Base-by-base conservation (phyloP, 129 eudicot species). In the Tanacetum coccineum region DNA sequence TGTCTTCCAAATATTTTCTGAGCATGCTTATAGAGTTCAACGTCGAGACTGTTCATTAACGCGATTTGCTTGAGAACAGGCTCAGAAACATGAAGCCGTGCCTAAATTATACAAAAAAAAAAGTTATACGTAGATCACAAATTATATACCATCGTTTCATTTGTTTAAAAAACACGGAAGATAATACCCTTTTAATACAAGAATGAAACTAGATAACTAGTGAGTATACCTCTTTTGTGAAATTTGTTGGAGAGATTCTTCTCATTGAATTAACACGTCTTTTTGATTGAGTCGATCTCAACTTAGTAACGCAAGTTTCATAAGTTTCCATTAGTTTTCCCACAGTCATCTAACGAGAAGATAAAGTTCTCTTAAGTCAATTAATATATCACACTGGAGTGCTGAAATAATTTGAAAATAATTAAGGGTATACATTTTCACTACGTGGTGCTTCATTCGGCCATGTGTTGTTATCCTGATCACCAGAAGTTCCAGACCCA, bases 11-110 rank as follows among this genome's bases (percentile, higher is more conserved):
- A 88, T 50, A 83, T 74, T 39, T 73, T 59, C 81, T 78, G 80
- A 19, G 91, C 96, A 71, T 92, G 82, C 22, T 84, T 82, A 67
- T 92, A 92, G 32, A 92, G 95, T 74, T 92, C 87, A 63, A 88
- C 68, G 45, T 92, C 98, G 25, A 92, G 83, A 77, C 65, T 72
- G 74, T 88, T 88, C 4, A 88, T 75, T 60, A 67, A 78, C 3
- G 59, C 67, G 48, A 92, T 92, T 77, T 88, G 81, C 81, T 88
- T 80, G 2, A 88, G 71, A 72, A 83, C 58, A 10, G 25, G 70
- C 67, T 85, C 82, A 59, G 91, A 78, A 67, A 88, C 90, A 70
- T 64, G 79, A 47, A 50, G 70, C 11, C 96, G 89, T 3, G 84
- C 94, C 96, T 92, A 74, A 26, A 59, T 22, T 22, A 13, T 13